Evolutionary conservation across 176 grass and related monocot species (phyloP).

Genomic region (Oryza meyeriana): DNA sequence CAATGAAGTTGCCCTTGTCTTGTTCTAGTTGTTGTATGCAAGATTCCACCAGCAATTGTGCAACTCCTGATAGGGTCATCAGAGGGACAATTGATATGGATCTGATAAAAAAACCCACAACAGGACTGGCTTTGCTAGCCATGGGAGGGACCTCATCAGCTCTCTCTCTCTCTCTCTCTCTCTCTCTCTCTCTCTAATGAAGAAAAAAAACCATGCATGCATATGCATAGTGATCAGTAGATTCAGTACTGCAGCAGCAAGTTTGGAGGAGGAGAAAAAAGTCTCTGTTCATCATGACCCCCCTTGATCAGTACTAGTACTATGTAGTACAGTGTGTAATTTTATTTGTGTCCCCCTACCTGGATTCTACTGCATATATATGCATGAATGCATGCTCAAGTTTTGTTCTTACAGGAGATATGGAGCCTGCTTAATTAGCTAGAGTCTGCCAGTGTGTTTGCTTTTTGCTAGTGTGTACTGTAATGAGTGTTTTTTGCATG

Average conservation of each 20-base stretch:
- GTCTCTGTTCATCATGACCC: conserved; percentile 36
- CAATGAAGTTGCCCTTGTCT: conserved; percentile 43
- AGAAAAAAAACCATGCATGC: background rate
- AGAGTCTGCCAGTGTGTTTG: background rate
- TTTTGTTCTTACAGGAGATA: background rate
- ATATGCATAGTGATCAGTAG: background rate
- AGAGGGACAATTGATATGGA: conserved; percentile 52
- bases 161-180: background rate
- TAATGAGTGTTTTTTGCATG: background rate
- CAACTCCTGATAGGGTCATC: background rate
- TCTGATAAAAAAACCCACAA: conserved; percentile 29
- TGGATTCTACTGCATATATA: background rate
- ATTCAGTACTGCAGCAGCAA: background rate
- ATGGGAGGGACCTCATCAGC: conserved; percentile 1
- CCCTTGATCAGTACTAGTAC: background rate
- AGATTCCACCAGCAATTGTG: conserved; percentile 40
- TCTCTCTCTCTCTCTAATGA: background rate
- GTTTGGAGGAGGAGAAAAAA: background rate
- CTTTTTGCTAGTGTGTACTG: background rate
- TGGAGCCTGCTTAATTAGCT: background rate
- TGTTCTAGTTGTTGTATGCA: conserved; percentile 26
- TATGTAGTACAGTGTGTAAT: background rate
- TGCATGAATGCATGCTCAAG: conserved; percentile 13
- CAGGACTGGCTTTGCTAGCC: background rate
- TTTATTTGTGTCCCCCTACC: conserved; percentile 5